These are phyloP conservation scores for Coemansia sp. DNA, from an alignment of 192 early-diverging fungal species.

Conservation along the genomic window DNA sequence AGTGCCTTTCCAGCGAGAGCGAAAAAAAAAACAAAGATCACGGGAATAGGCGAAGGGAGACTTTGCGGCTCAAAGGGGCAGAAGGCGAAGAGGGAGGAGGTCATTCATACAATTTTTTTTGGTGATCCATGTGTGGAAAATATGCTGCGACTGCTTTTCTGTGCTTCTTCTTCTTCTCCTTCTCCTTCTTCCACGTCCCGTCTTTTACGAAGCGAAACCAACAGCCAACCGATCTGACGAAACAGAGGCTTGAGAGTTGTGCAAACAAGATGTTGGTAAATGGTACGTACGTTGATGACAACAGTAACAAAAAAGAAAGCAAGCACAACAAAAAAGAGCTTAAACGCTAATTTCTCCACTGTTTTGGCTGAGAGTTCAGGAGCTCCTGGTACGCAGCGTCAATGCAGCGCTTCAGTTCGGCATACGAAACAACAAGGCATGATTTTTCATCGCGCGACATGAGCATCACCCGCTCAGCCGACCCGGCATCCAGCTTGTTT, in stretches of 20 bases:
- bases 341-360: slow-evolving; percentile 12
- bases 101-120: too few relatives aligned
- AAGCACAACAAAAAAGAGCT: not conserved
- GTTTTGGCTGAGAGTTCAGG: slow-evolving; percentile 2
- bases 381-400: slow-evolving; percentile 85
- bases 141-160: too few relatives aligned
- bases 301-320: not conserved
- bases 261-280: too few relatives aligned
- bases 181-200: too few relatives aligned
- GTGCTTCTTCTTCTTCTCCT: too few relatives aligned
- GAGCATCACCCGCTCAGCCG: slow-evolving; percentile 91
- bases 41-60: too few relatives aligned
- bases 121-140: too few relatives aligned
- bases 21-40: too few relatives aligned
- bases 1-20: not conserved
- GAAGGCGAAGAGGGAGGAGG: not conserved
- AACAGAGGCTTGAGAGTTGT: too few relatives aligned
- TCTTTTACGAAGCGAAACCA: not conserved
- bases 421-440: slow-evolving; percentile 94
- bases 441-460: slow-evolving; percentile 96
- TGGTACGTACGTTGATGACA: not conserved
- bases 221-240: too few relatives aligned
- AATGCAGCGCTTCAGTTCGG: slow-evolving; percentile 90
- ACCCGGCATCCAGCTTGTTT: slow-evolving; percentile 97
- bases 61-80: not conserved